These are phyloP conservation scores for Cornus florida DNA, from an alignment of 148 eudicot genomes.

Conservation along the genomic window DNA sequence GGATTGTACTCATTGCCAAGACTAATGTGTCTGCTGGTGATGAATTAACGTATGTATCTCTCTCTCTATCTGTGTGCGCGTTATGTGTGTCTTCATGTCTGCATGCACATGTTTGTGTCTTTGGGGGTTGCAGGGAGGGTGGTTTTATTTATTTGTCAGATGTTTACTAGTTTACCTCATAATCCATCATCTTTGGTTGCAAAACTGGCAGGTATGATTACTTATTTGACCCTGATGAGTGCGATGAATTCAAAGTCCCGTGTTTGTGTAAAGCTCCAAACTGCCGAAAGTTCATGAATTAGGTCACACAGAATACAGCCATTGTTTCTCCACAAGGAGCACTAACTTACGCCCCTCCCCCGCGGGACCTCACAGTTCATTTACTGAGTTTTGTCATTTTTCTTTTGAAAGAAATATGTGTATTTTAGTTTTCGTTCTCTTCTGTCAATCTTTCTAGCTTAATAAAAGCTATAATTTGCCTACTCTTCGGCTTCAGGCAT, in stretches of 20 bases:
- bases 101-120: too few species aligned
- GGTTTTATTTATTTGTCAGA: neutral
- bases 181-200: neutral
- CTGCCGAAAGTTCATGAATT: constrained; percentile 97
- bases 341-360: neutral
- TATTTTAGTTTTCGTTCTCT: neutral
- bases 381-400: neutral
- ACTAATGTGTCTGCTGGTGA: constrained; percentile 64
- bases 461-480: neutral
- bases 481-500: neutral
- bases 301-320: constrained; percentile 27
- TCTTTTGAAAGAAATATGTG: neutral
- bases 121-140: too few species aligned
- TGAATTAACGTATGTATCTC: constrained; percentile 62
- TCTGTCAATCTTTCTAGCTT: neutral
- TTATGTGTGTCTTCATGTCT: too few species aligned
- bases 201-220: constrained; percentile 79
- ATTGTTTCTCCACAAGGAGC: constrained; percentile 27
- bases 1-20: constrained; percentile 79
- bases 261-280: constrained; percentile 89
- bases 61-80: constrained; percentile 7
- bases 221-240: constrained; percentile 94
- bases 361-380: neutral
- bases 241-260: constrained; percentile 87
- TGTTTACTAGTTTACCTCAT: neutral